A percentile compares a stretch with the other conserved stretches of the same genome.
phyloP scores from a whole-genome alignment of 495 filamentous ascomycete genomes.

The Penicillium samsonianum region DNA sequence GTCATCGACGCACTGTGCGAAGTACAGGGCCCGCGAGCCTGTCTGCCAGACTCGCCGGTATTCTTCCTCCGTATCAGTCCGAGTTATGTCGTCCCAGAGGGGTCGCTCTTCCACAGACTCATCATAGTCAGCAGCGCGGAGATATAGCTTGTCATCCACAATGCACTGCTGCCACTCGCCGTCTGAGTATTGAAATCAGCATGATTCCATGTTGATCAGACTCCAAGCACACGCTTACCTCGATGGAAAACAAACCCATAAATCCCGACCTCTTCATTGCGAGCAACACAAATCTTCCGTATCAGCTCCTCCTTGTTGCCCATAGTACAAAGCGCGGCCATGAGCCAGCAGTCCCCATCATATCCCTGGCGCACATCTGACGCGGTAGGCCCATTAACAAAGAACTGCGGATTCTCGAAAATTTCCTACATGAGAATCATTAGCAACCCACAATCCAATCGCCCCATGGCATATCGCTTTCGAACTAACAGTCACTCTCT shows the following conservation, averaged over 20 bases:
- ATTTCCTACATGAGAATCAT: conserved; percentile 59
- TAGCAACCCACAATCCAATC: background rate
- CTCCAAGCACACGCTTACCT: conserved; percentile 41
- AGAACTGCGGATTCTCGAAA: conserved; percentile 85
- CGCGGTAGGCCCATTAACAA: conserved; percentile 77
- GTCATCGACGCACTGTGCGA: conserved; percentile 78
- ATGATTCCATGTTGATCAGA: background rate
- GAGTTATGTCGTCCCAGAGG: conserved; percentile 70
- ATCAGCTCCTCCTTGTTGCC: conserved; percentile 79
- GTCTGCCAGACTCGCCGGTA: conserved; percentile 75
- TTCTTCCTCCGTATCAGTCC: conserved; percentile 72
- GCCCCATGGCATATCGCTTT: background rate
- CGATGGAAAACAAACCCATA: conserved; percentile 95
- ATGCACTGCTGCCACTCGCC: conserved; percentile 91
- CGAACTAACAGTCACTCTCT: conserved; percentile 57
- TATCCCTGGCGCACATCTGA: conserved; percentile 78
- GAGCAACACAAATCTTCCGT: conserved; percentile 78
- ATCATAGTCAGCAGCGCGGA: conserved; percentile 81
- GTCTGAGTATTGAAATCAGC: conserved; percentile 48
- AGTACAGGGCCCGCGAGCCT: conserved; percentile 76
- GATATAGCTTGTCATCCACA: conserved; percentile 83
- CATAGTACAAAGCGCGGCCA: conserved; percentile 83
- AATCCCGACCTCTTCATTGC: conserved; percentile 78
- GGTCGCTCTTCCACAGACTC: conserved; percentile 65
- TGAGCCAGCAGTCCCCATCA: conserved; percentile 90